Conservation (phyloP, 1,284 basidiomycete genomes). For the Caloboletus firmus region DNA sequence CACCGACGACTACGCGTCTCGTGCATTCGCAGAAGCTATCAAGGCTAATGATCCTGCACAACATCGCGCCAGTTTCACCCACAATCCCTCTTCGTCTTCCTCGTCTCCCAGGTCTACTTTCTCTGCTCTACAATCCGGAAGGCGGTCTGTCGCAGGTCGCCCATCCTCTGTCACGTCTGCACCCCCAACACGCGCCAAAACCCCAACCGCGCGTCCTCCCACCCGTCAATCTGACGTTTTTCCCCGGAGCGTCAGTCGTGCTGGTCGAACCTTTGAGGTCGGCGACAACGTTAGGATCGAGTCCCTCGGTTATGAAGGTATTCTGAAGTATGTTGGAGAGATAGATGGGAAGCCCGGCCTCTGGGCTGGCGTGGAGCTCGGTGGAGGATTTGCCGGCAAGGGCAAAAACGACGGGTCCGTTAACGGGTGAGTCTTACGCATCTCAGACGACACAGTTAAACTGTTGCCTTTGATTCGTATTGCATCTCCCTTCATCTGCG, state of each 20-base stretch:
- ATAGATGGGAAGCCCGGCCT: slow-evolving; percentile 84
- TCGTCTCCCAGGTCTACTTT: slow-evolving; percentile 45
- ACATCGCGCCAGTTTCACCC: slow-evolving; percentile 48
- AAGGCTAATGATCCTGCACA: slow-evolving; percentile 74
- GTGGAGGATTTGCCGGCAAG: slow-evolving; percentile 82
- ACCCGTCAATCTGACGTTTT: slow-evolving; percentile 65
- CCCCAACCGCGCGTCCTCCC: slow-evolving; percentile 51
- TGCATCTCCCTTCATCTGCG: background rate
- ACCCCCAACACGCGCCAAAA: slow-evolving; percentile 47
- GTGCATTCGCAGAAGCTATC: slow-evolving; percentile 74
- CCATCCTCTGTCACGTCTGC: slow-evolving; percentile 53
- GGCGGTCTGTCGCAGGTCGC: slow-evolving; percentile 43
- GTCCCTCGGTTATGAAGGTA: slow-evolving; percentile 83
- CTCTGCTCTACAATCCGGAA: slow-evolving; percentile 36
- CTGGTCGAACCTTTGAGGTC: slow-evolving; percentile 54
- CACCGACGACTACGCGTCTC: slow-evolving; percentile 56
- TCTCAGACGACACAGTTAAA: background rate
- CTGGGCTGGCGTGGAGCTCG: slow-evolving; percentile 92
- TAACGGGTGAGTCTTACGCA: slow-evolving; percentile 63
- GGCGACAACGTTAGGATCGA: slow-evolving; percentile 85
- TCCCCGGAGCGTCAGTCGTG: slow-evolving; percentile 45
- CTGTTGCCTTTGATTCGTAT: background rate
- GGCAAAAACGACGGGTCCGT: slow-evolving; percentile 96
- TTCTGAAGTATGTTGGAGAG: slow-evolving; percentile 73
- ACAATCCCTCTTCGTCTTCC: slow-evolving; percentile 46